Evolutionary conservation across 768 basidiomycete species (phyloP).

Genomic region (Tulasnella sp.): DNA sequence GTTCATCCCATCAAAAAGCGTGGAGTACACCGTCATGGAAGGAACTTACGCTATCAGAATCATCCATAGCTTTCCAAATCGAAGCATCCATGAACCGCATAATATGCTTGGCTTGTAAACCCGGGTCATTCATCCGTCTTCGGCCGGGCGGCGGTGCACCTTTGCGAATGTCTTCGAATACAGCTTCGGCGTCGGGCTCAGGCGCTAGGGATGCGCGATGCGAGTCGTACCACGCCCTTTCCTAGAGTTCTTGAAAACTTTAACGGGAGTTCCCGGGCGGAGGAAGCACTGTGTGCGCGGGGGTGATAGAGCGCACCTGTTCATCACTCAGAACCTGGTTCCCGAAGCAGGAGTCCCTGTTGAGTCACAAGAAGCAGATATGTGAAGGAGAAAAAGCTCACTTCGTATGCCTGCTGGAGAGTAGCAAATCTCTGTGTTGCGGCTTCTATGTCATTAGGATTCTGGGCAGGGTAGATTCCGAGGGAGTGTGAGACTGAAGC

Average conservation of each 20-base stretch:
- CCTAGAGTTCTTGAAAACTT: slow-evolving; percentile 39
- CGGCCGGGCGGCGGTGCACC: slow-evolving; percentile 47
- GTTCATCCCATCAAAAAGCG: not conserved
- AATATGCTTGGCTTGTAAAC: slow-evolving; percentile 72
- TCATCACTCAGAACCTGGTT: slow-evolving; percentile 83
- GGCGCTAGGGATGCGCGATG: slow-evolving; percentile 75
- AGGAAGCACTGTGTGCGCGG: not conserved
- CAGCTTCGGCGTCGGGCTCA: slow-evolving; percentile 72
- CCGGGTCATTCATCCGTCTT: slow-evolving; percentile 52
- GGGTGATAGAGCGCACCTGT: slow-evolving; percentile 50
- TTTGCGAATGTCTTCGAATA: slow-evolving; percentile 76
- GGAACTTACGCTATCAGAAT: slow-evolving; percentile 49
- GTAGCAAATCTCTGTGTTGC: slow-evolving; percentile 80
- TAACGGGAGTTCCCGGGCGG: slow-evolving; percentile 21
- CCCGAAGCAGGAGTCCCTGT: not conserved
- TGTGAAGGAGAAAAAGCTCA: slow-evolving; percentile 29
- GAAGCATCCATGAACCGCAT: slow-evolving; percentile 74
- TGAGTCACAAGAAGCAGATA: not conserved
- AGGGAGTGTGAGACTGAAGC: slow-evolving; percentile 22
- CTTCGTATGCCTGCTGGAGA: slow-evolving; percentile 95
- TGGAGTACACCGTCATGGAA: not conserved
- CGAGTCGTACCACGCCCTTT: slow-evolving; percentile 96
- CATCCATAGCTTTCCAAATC: slow-evolving; percentile 58
- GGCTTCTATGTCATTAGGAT: slow-evolving; percentile 70
- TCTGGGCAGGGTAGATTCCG: slow-evolving; percentile 43